Conservation (phyloP, 441 rosid species). For the Gossypium trilobum region DNA sequence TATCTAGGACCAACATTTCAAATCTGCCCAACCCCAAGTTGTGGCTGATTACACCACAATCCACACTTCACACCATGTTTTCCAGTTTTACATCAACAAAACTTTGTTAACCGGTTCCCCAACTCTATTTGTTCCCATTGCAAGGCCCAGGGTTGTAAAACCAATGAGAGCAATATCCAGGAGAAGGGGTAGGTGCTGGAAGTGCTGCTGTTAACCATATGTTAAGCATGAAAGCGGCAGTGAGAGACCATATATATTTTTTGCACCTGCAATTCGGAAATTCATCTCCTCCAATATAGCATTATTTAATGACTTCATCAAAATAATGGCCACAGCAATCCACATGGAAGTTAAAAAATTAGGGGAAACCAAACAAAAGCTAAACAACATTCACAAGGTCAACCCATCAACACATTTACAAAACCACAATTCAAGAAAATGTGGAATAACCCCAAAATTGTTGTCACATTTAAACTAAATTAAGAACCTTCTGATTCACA, state of each 20-base stretch:
- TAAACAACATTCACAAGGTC: neutral
- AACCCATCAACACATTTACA: neutral
- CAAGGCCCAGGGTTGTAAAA: too few relatives aligned
- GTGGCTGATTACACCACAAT: too few relatives aligned
- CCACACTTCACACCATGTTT: too few relatives aligned
- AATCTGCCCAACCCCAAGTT: too few relatives aligned
- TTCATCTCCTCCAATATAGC: slow-evolving; percentile 12
- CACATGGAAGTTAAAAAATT: neutral
- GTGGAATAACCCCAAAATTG: neutral
- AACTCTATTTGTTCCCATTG: too few relatives aligned
- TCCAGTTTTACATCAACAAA: too few relatives aligned
- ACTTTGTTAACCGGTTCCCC: too few relatives aligned
- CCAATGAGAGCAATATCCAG: too few relatives aligned
- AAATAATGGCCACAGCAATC: neutral
- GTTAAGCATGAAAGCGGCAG: neutral
- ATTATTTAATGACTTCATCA: slow-evolving; percentile 5
- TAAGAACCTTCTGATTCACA: neutral
- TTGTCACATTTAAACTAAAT: neutral
- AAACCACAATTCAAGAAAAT: slow-evolving; percentile 2
- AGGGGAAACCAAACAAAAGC: neutral
- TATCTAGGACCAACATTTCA: too few relatives aligned
- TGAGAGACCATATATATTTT: neutral
- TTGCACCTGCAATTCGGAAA: slow-evolving; percentile 14
- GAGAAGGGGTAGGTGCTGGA: neutral
- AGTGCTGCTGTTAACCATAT: neutral